These are phyloP conservation scores for Petrea volubilis DNA, from an alignment of 257 asterid genomes.

Conservation along the genomic window DNA sequence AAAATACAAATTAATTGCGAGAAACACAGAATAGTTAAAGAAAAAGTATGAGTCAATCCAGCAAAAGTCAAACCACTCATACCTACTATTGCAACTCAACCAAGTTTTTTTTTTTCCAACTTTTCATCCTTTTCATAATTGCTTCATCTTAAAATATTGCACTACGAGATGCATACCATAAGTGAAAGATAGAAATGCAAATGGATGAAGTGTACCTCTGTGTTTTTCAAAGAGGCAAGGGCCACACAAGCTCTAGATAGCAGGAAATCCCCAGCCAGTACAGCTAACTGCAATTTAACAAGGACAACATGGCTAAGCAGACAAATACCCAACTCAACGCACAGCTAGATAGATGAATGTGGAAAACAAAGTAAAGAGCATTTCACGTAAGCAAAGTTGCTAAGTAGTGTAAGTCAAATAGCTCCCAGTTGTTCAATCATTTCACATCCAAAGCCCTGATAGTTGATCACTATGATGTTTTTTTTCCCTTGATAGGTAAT, in stretches of 20 bases:
- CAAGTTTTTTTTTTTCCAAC: slow-evolving; percentile 2
- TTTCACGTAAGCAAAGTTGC: background rate
- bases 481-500: too few relatives aligned
- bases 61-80: background rate
- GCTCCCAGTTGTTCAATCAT: background rate
- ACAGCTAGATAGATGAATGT: background rate
- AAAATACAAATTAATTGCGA: background rate
- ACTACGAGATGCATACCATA: background rate
- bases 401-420: background rate
- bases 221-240: slow-evolving; percentile 92
- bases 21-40: background rate
- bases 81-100: background rate
- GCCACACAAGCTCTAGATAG: slow-evolving; percentile 96
- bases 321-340: background rate
- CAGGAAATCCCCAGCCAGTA: slow-evolving; percentile 93
- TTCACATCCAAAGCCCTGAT: background rate
- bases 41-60: background rate
- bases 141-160: too few relatives aligned
- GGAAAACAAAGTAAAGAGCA: background rate
- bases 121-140: slow-evolving; percentile 2
- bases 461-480: too few relatives aligned
- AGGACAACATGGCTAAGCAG: slow-evolving; percentile 17
- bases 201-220: slow-evolving; percentile 57
- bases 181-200: slow-evolving; percentile 14
- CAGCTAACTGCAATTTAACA: slow-evolving; percentile 70